Evolutionary conservation across 768 basidiomycete species (phyloP).

Genomic region (Phallus indusiatus): DNA sequence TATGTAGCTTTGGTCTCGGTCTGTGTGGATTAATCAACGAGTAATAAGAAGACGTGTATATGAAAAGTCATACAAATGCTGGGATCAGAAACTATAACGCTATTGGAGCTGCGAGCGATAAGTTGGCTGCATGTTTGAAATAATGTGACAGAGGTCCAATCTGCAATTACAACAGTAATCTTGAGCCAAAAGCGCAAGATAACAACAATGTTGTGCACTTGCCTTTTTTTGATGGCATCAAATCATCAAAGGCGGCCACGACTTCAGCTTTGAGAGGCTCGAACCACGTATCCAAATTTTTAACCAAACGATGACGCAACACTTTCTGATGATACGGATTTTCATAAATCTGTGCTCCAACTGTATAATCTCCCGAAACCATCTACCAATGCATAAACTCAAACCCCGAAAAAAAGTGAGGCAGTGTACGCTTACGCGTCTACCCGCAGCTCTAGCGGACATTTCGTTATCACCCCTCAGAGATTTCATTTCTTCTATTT

Average conservation of each 20-base stretch:
- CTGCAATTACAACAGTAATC: background rate
- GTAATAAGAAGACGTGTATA: background rate
- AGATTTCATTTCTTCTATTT: slow-evolving; percentile 18
- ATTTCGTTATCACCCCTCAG: slow-evolving; percentile 13
- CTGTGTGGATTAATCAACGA: slow-evolving; percentile 15
- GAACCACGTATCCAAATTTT: slow-evolving; percentile 4
- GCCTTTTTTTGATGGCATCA: background rate
- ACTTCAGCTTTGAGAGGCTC: slow-evolving; percentile 1
- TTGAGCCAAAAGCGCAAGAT: background rate
- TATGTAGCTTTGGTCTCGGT: slow-evolving; percentile 30
- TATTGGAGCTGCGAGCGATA: slow-evolving; percentile 32
- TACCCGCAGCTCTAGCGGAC: background rate
- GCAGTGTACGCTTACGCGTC: background rate
- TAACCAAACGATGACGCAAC: background rate
- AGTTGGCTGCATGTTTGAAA: slow-evolving; percentile 22
- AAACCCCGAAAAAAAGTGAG: too few relatives aligned
- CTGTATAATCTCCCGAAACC: slow-evolving; percentile 18
- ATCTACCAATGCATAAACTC: slow-evolving; percentile 15
- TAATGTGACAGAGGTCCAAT: slow-evolving; percentile 26
- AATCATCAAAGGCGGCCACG: slow-evolving; percentile 1
- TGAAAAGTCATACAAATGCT: slow-evolving; percentile 26
- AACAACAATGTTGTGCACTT: background rate
- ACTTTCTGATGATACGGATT: slow-evolving; percentile 3
- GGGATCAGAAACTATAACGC: slow-evolving; percentile 40
- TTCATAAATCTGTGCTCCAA: background rate